Conservation (phyloP, 2,329 filamentous ascomycete genomes). For the Plectosphaerella sp. region DNA sequence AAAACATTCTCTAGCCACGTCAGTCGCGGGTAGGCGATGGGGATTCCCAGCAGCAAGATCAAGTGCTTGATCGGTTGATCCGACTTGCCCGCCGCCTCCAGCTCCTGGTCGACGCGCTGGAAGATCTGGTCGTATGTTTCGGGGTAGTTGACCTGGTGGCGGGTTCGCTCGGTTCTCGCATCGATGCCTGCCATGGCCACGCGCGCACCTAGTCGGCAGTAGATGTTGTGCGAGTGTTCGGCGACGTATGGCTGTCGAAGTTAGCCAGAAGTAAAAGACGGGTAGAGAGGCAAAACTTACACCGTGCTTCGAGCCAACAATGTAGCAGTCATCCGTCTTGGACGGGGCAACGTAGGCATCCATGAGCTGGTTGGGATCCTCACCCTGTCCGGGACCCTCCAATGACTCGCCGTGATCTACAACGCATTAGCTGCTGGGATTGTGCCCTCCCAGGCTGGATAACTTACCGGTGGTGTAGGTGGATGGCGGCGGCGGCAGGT, state of each 20-base stretch:
- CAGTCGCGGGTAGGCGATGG: slow-evolving; percentile 80
- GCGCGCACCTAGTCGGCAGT: slow-evolving; percentile 74
- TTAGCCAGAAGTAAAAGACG: not conserved
- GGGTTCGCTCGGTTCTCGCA: slow-evolving; percentile 88
- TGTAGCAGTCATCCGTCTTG: slow-evolving; percentile 66
- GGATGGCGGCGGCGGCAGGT: slow-evolving; percentile 76
- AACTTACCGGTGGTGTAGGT: slow-evolving; percentile 75
- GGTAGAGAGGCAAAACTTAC: slow-evolving; percentile 54
- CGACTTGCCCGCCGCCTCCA: slow-evolving; percentile 59
- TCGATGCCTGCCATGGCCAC: slow-evolving; percentile 87
- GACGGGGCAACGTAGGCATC: slow-evolving; percentile 64
- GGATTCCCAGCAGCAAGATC: slow-evolving; percentile 81
- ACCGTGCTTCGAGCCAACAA: slow-evolving; percentile 70
- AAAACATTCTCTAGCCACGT: slow-evolving; percentile 97
- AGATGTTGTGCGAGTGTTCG: slow-evolving; percentile 82
- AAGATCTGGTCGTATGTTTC: slow-evolving; percentile 87
- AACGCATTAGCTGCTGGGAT: slow-evolving; percentile 17
- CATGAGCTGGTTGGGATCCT: slow-evolving; percentile 68
- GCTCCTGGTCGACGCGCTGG: slow-evolving; percentile 67
- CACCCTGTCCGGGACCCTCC: slow-evolving; percentile 31
- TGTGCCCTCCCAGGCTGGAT: slow-evolving; percentile 18
- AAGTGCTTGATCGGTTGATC: slow-evolving; percentile 83
- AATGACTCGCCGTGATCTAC: slow-evolving; percentile 37
- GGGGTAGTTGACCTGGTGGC: slow-evolving; percentile 91
- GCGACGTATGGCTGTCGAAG: slow-evolving; percentile 78